Evolutionary conservation across 345 rosid genomes (phyloP).

Genomic region (Moringa oleifera): DNA sequence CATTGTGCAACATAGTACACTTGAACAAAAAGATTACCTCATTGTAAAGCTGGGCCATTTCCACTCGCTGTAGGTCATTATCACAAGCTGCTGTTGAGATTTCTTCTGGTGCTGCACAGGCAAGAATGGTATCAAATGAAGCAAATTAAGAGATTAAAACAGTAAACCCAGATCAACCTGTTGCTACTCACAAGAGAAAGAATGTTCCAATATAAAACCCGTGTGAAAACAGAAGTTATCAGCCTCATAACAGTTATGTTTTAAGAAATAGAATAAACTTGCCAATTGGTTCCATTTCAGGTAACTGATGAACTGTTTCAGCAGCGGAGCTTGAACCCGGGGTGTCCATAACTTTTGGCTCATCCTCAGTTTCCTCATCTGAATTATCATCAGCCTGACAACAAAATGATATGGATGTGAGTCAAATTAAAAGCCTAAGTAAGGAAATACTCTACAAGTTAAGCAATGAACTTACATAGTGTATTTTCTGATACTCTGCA

Average conservation of each 20-base stretch:
- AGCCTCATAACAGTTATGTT: not conserved
- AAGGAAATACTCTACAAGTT: no score
- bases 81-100: constrained; percentile 45
- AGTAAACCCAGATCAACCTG: no score
- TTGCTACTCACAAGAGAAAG: not conserved
- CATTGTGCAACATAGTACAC: not conserved
- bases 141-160: no score
- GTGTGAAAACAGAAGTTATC: not conserved
- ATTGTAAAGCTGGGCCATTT: constrained; percentile 50
- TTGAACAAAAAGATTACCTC: constrained; percentile 33
- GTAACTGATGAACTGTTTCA: constrained; percentile 42
- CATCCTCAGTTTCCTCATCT: constrained; percentile 52
- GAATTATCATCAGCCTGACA: constrained; percentile 47
- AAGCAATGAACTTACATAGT: constrained; percentile 65
- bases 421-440: no score
- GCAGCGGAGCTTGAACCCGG: constrained; percentile 31
- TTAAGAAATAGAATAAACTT: constrained; percentile 24
- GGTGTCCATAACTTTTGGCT: constrained; percentile 25
- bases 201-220: not conserved
- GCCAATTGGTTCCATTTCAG: constrained; percentile 51
- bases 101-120: constrained; percentile 59
- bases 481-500: constrained; percentile 62
- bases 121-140: constrained; percentile 8
- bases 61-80: constrained; percentile 48
- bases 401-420: constrained; percentile 15